phyloP scores from a whole-genome alignment of 768 basidiomycete genomes.

The Mycena crocata region DNA sequence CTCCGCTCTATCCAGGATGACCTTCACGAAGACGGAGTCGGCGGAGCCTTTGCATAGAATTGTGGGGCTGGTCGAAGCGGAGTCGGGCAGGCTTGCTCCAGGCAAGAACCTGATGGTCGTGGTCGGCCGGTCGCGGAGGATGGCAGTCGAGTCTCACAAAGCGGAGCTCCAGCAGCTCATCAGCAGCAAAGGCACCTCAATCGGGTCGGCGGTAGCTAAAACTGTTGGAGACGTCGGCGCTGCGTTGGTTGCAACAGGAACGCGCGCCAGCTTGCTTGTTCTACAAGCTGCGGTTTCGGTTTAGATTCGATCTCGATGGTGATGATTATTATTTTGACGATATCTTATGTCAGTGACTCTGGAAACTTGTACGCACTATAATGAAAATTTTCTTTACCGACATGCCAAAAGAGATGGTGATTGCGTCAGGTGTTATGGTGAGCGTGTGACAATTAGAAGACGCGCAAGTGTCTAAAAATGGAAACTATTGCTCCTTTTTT shows the following conservation, averaged over 20 bases:
- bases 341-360: not conserved
- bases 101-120: constrained; percentile 71
- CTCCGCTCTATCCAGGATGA: constrained; percentile 69
- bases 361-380: not conserved
- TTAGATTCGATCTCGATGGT: not conserved
- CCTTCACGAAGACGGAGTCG: constrained; percentile 65
- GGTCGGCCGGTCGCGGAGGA: constrained; percentile 78
- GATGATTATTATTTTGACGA: not conserved
- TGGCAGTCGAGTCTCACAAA: constrained; percentile 69
- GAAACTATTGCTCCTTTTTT: constrained; percentile 4
- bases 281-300: constrained; percentile 57
- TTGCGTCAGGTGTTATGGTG: not conserved
- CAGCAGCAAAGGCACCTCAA: constrained; percentile 50
- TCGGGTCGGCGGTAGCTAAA: constrained; percentile 71
- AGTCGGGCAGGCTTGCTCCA: constrained; percentile 40
- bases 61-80: constrained; percentile 54
- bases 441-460: too few species aligned
- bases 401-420: not conserved
- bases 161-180: constrained; percentile 68
- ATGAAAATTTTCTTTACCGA: too few species aligned
- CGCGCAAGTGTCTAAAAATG: not conserved
- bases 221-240: constrained; percentile 84
- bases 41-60: constrained; percentile 68
- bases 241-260: constrained; percentile 68
- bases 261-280: constrained; percentile 63